Base-by-base conservation (phyloP, 106 monocot genomes). In the Apostasia shenzhenica region DNA sequence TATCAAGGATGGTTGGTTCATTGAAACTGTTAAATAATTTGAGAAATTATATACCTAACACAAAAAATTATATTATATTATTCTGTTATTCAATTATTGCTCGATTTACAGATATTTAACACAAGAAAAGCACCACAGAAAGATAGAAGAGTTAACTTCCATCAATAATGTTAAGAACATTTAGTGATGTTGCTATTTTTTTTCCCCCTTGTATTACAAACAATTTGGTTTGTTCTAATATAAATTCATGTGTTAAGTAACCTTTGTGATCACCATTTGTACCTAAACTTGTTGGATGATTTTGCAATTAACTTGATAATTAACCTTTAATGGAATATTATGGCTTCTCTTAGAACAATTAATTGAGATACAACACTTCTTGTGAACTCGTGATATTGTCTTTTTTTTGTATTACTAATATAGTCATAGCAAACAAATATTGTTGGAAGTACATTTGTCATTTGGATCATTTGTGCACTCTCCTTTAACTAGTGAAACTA, bases 1-100 rank as follows among this genome's bases (percentile, higher is more conserved):
- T 43, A 77, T 89, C 52, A 86, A 83, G 75, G 86, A 92, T 71
- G 86, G 95, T 92, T 62, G 72, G 85, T 71, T 12, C 2, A 9
- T 14, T 63, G 45, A 44, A 12, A 8, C 40, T 61, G 12, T 26
- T 26, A 8, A 1, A 43, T 10, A 12, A 44, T 62, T 62, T 3
- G 45, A 11, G 8, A 37, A 39, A 39, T 59, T 8, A 37, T 39
- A 59, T 37, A 0, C 59, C 41, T 9, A 2, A 39, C 39, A 40
- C 41, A 7, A 5, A 40, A 9, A 41, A 59, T 8, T 5, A 5
- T 5, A 5, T 50, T 56, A 5, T 56, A 56, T 10, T 12, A 56
- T 8, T 56, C 41, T 61, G 4, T 6, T 3, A 40, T 61, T 6
- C 6, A 41, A 41, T 61, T 40, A 8, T 5, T 2, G 3, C 37